Evolutionary conservation across 2,329 filamentous ascomycete species (phyloP).

Genomic region (Paraphoma sp.): DNA sequence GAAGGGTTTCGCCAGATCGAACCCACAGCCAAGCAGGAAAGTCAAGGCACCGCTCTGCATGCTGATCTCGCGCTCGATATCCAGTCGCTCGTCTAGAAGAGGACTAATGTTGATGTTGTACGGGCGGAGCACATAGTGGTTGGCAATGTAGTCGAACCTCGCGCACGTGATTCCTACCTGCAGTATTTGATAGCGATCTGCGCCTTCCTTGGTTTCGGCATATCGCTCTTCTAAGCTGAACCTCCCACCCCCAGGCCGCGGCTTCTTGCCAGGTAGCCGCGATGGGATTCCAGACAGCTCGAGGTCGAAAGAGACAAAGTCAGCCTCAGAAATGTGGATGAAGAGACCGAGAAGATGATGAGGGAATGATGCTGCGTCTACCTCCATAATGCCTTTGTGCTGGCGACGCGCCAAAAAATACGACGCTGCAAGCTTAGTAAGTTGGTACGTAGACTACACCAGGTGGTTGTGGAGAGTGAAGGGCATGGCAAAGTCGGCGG

Average conservation of each 20-base stretch:
- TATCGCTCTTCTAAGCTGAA: constrained; percentile 67
- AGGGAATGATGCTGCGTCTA: constrained; percentile 59
- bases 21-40: constrained; percentile 66
- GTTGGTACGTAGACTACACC: too few species aligned
- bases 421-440: too few species aligned
- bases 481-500: neutral
- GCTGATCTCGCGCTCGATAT: constrained; percentile 66
- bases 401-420: too few species aligned
- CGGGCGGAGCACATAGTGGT: constrained; percentile 64
- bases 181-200: constrained; percentile 68
- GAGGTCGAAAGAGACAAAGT: constrained; percentile 70
- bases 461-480: neutral
- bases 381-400: constrained; percentile 60
- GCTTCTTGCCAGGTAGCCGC: constrained; percentile 45
- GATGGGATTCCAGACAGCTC: constrained; percentile 69
- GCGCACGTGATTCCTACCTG: constrained; percentile 72
- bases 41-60: constrained; percentile 66
- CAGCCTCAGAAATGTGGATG: constrained; percentile 62
- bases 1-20: constrained; percentile 65
- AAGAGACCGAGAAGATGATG: constrained; percentile 62
- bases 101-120: constrained; percentile 71
- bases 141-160: constrained; percentile 58
- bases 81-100: constrained; percentile 59
- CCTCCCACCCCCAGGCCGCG: constrained; percentile 42
- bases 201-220: constrained; percentile 64